Base-by-base conservation (phyloP, 768 basidiomycete species). In the Antrodiella citrinella region DNA sequence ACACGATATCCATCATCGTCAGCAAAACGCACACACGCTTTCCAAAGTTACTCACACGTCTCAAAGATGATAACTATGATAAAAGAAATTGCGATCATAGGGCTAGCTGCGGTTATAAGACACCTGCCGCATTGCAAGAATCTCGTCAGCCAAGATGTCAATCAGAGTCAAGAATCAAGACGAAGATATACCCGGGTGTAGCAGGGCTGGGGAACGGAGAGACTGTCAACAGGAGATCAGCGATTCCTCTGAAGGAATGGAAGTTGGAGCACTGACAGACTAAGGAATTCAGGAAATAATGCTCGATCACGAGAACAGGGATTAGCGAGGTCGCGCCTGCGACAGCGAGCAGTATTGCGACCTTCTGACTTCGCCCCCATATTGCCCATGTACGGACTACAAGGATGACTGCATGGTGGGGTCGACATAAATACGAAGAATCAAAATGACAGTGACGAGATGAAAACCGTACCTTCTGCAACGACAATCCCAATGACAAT, bases 321-420 rank as follows among this genome's bases (percentile, higher is more conserved):
- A 39, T 43, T 7, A 26, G n/a, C 9, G 38, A 35, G 11, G 24
- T 5, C 4, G 42, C n/a, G 39, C 13, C n/a, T 22, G 26, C 21
- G 22, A 43, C 21, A 15, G 11, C 22, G n/a, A 49, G 20, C 10
- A 21, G 15, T 22, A 49, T 21, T 18, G 7, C 48, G 7, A 49
- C 10, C 4, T 39, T 4, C 20, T 42, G 7, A 15, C 39, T 20
- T 5, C 39, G n/a, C 26, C 48, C 48, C 48, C 48, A 49, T 20
- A 49, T 40, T 20, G 39, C 48, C 48, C 48, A 49, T 19, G 48
- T 49, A 4, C 39, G 48, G 18, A 49, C 48, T 18, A 42, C 19
- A n/a, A 49, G 19, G 12, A 49, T 49, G 15, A 43, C 41, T 43
- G 41, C 9, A 7, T 9, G 19, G 41, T 10, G 21, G 18, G 18